Evolutionary conservation across 2,329 filamentous ascomycete species (phyloP).

Genomic region (Parastagonospora nodorum): DNA sequence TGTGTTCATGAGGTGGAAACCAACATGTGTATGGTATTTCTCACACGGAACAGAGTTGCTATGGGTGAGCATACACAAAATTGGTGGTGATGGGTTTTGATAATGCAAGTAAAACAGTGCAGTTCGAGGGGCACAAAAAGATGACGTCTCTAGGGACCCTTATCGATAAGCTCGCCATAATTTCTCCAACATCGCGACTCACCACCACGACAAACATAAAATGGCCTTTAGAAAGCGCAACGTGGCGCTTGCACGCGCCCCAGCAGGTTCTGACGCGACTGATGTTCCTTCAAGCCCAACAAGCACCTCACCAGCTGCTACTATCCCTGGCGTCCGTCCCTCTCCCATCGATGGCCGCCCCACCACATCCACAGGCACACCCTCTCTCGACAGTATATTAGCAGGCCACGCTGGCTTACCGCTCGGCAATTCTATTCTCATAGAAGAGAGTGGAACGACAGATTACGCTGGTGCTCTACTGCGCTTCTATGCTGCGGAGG

Average conservation of each 20-base stretch:
- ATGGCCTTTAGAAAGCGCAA: conserved; percentile 75
- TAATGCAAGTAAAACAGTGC: not conserved
- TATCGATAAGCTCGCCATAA: conserved; percentile 7
- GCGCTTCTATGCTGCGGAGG: conserved; percentile 90
- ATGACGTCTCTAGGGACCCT: not conserved
- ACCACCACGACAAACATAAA: not conserved
- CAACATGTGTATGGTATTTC: too few relatives aligned
- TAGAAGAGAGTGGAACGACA: conserved; percentile 90
- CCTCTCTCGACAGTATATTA: conserved; percentile 81
- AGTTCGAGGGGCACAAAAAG: not conserved
- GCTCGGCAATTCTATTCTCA: conserved; percentile 77
- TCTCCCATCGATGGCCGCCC: conserved; percentile 86
- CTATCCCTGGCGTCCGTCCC: conserved; percentile 66
- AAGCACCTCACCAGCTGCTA: conserved; percentile 18
- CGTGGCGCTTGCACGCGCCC: conserved; percentile 57
- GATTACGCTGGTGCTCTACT: conserved; percentile 87
- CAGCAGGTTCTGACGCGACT: conserved; percentile 22
- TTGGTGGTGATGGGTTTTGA: not conserved
- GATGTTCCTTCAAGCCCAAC: conserved; percentile 11
- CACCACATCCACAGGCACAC: conserved; percentile 89
- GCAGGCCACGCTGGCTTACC: conserved; percentile 86
- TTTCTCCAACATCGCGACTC: not conserved
- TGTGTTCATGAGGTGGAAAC: too few relatives aligned
- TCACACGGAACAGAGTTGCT: too few relatives aligned
- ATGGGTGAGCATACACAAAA: too few relatives aligned